A percentile compares a stretch with the other conserved stretches of the same genome.
phyloP scores from a whole-genome alignment of 306 rosid species.

The Rosa lucieae region DNA sequence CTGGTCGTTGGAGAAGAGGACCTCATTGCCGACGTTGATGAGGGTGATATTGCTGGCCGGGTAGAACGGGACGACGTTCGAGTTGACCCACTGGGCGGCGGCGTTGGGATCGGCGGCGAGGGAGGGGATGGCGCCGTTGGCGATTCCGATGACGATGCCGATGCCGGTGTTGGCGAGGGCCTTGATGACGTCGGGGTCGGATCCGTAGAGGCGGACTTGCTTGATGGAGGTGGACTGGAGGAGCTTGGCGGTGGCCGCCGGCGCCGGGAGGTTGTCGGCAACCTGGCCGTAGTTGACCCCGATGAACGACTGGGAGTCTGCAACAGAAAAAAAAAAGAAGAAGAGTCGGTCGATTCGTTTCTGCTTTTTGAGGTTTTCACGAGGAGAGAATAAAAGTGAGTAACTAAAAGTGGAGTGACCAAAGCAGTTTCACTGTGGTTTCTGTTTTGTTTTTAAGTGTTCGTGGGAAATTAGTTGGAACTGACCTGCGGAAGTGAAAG shows the following conservation, averaged over 20 bases:
- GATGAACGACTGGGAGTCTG: constrained; percentile 80
- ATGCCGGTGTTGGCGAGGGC: constrained; percentile 67
- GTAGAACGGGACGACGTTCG: constrained; percentile 66
- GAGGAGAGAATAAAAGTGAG: background rate
- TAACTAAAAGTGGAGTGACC: too few relatives aligned
- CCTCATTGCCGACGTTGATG: constrained; percentile 85
- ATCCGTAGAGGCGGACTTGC: constrained; percentile 63
- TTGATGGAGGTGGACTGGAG: constrained; percentile 65
- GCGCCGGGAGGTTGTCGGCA: constrained; percentile 78
- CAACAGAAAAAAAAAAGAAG: background rate
- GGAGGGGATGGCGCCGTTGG: constrained; percentile 62
- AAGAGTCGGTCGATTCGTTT: background rate
- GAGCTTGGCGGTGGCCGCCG: constrained; percentile 44
- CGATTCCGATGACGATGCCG: constrained; percentile 54
- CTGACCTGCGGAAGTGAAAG: constrained; percentile 47
- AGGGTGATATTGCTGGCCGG: constrained; percentile 66
- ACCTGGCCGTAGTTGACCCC: constrained; percentile 86
- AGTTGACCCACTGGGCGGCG: constrained; percentile 65
- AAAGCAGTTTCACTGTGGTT: background rate
- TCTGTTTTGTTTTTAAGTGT: too few relatives aligned
- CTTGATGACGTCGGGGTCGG: constrained; percentile 61
- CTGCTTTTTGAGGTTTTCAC: background rate
- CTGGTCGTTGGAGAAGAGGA: constrained; percentile 49
- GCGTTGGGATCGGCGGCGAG: constrained; percentile 67
- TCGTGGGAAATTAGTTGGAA: background rate